Evolutionary conservation across 2,329 filamentous ascomycete species (phyloP), one percentile per base, ranked within the genome.

Genomic region (Zymoseptoria tritici): DNA sequence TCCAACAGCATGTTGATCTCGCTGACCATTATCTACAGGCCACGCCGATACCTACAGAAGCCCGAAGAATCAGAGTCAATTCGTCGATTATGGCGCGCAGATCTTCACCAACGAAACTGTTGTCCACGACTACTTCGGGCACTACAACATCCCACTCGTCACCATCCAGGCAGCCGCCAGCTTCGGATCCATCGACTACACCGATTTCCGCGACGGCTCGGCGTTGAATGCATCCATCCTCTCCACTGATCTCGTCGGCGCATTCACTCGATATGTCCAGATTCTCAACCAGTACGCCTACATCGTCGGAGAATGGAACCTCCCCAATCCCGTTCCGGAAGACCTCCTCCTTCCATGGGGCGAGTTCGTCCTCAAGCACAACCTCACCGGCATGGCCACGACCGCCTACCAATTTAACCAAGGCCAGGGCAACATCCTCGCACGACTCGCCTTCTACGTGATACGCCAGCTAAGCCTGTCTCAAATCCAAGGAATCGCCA

Each of bases 311-410:
- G 20, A 24, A 7, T 80, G 79, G 59, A 76, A 79, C 21, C 69
- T 80, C 0, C 76, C 79, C 0, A 64, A 70, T 13, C 72, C 73
- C 4, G 74, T 81, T 0, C 79, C 79, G 0, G 71, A 75, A 31
- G 79, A 81, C 49, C 69, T 83, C 2, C 66, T 79, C n/a, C 67
- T 81, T 4, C 74, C 79, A 1, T 82, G 79, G 59, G 74, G 77
- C 16, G 72, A 80, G 3, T 82, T 82, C 58, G 71, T 79, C 8
- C 66, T 71, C 36, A 81, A 82, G 67, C 76, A 82, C 67, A 67
- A 72, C n/a, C 67, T 83, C 4, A 66, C 73, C 20, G 76, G 72
- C 36, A 70, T 77, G 3, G 71, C 80, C 1, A 72, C 71, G 16
- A 69, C 73, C 6, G 71, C 80, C 19, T 79, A 74, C 61, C 64